These are phyloP conservation scores for Sabuloglossum arenarium DNA, from an alignment of 495 filamentous ascomycete species.

Conservation along the genomic window DNA sequence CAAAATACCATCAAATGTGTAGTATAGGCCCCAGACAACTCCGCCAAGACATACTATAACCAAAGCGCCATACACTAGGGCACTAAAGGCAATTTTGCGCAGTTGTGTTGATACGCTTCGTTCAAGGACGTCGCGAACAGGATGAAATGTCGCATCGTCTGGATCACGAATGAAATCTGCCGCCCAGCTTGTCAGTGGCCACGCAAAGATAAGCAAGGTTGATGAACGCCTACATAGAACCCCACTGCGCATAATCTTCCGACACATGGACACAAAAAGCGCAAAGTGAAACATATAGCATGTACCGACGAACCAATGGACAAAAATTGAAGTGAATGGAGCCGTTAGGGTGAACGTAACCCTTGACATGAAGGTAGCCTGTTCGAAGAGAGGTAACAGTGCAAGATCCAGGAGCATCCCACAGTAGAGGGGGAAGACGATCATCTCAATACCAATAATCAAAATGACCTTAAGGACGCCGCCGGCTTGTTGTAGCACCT, in stretches of 20 bases:
- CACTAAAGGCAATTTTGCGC: constrained; percentile 89
- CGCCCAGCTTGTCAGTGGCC: neutral
- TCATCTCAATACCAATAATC: constrained; percentile 98
- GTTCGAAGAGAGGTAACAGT: constrained; percentile 68
- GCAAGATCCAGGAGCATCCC: constrained; percentile 79
- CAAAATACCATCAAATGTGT: constrained; percentile 43
- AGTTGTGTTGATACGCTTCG: constrained; percentile 82
- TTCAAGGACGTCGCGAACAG: constrained; percentile 90
- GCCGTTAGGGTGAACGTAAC: constrained; percentile 51
- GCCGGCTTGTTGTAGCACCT: constrained; percentile 74
- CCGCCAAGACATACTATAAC: constrained; percentile 87
- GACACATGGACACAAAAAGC: constrained; percentile 95
- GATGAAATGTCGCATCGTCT: constrained; percentile 96
- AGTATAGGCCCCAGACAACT: constrained; percentile 79
- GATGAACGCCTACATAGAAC: constrained; percentile 52
- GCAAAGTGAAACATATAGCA: constrained; percentile 99
- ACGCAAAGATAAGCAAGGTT: neutral
- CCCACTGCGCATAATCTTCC: constrained; percentile 85
- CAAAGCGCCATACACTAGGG: constrained; percentile 82
- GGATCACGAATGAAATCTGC: constrained; percentile 93
- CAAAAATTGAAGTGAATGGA: constrained; percentile 75
- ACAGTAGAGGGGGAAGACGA: constrained; percentile 89
- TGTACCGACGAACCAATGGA: constrained; percentile 97
- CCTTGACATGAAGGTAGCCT: constrained; percentile 52
- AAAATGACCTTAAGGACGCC: constrained; percentile 95